Percentiles rank a stretch among this genome's conserved stretches.
These are phyloP conservation scores for Aspergillus sp. DNA, from an alignment of 2,329 filamentous ascomycete species.

Conservation along the genomic window DNA sequence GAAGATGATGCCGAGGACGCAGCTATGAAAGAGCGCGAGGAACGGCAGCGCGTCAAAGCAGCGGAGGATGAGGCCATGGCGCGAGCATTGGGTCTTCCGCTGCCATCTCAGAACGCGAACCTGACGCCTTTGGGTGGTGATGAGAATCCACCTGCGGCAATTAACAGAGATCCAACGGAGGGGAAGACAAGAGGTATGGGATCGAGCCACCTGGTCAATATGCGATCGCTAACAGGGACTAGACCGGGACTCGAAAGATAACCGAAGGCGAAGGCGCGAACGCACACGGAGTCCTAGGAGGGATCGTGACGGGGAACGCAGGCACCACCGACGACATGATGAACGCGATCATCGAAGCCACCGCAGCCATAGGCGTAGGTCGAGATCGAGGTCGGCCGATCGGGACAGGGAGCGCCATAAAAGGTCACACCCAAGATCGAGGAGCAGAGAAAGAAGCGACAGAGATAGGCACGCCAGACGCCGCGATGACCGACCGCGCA, in stretches of 20 bases:
- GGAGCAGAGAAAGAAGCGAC: conserved; percentile 28
- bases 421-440: conserved; percentile 29
- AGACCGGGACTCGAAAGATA: conserved; percentile 19
- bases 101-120: conserved; percentile 66
- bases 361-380: conserved; percentile 34
- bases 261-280: conserved; percentile 30
- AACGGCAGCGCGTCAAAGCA: conserved; percentile 80
- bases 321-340: conserved; percentile 40
- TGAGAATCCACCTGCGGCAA: neutral
- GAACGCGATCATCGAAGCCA: conserved; percentile 33
- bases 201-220: conserved; percentile 29
- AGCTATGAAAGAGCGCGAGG: conserved; percentile 62
- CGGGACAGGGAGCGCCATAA: conserved; percentile 16
- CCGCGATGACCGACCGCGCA: conserved; percentile 26
- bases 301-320: conserved; percentile 39
- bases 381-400: conserved; percentile 29
- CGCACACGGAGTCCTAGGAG: conserved; percentile 34
- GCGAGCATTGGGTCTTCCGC: conserved; percentile 74
- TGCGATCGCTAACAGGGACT: conserved; percentile 21
- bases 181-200: conserved; percentile 23
- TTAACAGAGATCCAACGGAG: neutral
- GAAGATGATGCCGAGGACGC: conserved; percentile 52
- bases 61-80: conserved; percentile 91
- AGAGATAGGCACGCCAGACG: conserved; percentile 25
- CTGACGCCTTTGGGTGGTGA: conserved; percentile 56